phyloP scores from a whole-genome alignment of 371 early-diverging fungal genomes.

The Catenaria anguillulae region DNA sequence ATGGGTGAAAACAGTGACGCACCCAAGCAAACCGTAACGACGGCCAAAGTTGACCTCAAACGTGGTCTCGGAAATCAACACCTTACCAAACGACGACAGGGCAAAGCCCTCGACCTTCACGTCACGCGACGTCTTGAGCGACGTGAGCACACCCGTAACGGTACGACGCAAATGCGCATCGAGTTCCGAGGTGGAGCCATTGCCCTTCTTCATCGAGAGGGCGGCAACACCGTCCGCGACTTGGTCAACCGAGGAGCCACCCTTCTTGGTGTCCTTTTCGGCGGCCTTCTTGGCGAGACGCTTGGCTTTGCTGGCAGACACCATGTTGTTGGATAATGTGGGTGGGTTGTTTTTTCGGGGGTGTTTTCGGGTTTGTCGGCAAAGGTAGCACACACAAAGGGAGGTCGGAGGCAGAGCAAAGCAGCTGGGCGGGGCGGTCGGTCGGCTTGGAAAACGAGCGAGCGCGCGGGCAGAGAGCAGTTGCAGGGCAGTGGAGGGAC shows the following conservation, averaged over 20 bases:
- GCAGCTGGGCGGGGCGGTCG: no score
- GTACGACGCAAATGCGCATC: constrained; percentile 31
- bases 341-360: background rate
- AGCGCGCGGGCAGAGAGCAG: no score
- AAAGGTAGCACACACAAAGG: background rate
- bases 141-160: constrained; percentile 85
- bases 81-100: constrained; percentile 82
- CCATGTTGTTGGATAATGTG: background rate
- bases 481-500: no score
- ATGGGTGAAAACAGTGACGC: constrained; percentile 42
- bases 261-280: background rate
- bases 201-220: background rate
- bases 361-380: background rate
- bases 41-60: constrained; percentile 96
- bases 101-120: constrained; percentile 91
- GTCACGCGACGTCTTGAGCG: constrained; percentile 79
- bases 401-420: background rate
- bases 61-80: constrained; percentile 79
- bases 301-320: constrained; percentile 1
- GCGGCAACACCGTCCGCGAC: background rate
- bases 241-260: background rate
- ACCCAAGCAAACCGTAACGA: constrained; percentile 91
- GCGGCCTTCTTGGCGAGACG: constrained; percentile 1
- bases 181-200: background rate
- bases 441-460: no score